phyloP scores from a whole-genome alignment of 768 basidiomycete genomes.

The Sarcodon aspratus region DNA sequence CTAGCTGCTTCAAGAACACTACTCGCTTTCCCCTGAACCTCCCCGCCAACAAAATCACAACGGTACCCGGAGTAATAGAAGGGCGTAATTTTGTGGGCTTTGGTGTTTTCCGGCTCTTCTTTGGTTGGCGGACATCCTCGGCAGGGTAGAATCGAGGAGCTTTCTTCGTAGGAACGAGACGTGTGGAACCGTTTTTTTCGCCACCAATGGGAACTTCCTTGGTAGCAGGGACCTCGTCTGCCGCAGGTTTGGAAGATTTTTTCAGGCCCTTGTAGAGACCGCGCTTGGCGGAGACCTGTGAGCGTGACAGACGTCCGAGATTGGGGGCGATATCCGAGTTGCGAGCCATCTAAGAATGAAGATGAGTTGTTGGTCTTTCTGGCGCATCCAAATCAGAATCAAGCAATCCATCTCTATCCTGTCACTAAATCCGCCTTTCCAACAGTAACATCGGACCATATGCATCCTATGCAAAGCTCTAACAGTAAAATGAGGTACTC shows the following conservation, averaged over 20 bases:
- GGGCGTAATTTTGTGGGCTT: constrained; percentile 72
- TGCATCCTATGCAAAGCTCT: too few relatives aligned
- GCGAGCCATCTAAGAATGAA: constrained; percentile 59
- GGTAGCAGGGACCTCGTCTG: constrained; percentile 44
- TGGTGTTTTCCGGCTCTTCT: constrained; percentile 83
- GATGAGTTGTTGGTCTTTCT: constrained; percentile 7
- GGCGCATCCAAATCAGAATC: constrained; percentile 24
- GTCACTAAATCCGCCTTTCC: too few relatives aligned
- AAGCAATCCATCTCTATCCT: constrained; percentile 13
- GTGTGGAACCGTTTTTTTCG: constrained; percentile 82
- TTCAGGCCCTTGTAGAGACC: constrained; percentile 77
- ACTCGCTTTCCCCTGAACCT: constrained; percentile 98
- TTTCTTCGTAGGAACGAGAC: constrained; percentile 76
- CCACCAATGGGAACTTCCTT: constrained; percentile 81
- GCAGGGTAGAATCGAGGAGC: constrained; percentile 90
- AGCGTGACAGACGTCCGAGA: constrained; percentile 75
- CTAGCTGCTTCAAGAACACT: constrained; percentile 94
- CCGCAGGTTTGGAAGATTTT: constrained; percentile 61
- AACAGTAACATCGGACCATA: too few relatives aligned
- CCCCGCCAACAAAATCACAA: constrained; percentile 94
- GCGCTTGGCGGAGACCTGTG: constrained; percentile 70
- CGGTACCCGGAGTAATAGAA: constrained; percentile 86
- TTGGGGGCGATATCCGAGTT: constrained; percentile 75
- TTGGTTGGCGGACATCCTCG: constrained; percentile 85
- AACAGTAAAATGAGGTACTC: too few relatives aligned